These are phyloP conservation scores for Melaleuca quinquenervia DNA, from an alignment of 345 rosid species.

Conservation along the genomic window DNA sequence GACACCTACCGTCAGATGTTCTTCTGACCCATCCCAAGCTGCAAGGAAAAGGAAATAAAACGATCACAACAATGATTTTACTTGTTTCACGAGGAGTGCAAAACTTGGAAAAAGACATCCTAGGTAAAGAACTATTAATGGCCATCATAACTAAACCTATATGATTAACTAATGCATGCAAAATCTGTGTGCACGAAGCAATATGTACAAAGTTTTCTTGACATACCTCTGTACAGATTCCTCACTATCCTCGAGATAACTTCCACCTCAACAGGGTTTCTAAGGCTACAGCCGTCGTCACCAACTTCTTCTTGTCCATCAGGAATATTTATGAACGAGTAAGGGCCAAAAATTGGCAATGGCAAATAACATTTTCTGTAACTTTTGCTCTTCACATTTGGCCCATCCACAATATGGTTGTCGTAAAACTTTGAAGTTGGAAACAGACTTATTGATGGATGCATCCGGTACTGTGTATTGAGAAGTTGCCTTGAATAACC, in stretches of 20 bases:
- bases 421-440: slow-evolving; percentile 43
- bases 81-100: background rate
- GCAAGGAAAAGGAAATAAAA: background rate
- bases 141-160: background rate
- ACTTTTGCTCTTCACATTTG: slow-evolving; percentile 13
- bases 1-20: slow-evolving; percentile 22
- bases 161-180: background rate
- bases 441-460: slow-evolving; percentile 54
- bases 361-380: slow-evolving; percentile 19
- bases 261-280: slow-evolving; percentile 38
- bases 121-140: background rate
- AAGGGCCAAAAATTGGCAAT: slow-evolving; percentile 36
- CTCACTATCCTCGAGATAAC: slow-evolving; percentile 18
- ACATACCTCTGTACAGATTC: slow-evolving; percentile 25
- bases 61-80: background rate
- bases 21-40: slow-evolving; percentile 17
- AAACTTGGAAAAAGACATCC: background rate
- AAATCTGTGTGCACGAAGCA: too few relatives aligned
- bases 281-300: slow-evolving; percentile 10
- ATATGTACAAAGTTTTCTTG: background rate
- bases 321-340: slow-evolving; percentile 33
- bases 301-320: slow-evolving; percentile 28
- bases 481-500: slow-evolving; percentile 41
- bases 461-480: slow-evolving; percentile 64
- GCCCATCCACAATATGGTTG: slow-evolving; percentile 32